phyloP scores from a whole-genome alignment of 768 basidiomycete species.

The Candolleomyces eurysporus region DNA sequence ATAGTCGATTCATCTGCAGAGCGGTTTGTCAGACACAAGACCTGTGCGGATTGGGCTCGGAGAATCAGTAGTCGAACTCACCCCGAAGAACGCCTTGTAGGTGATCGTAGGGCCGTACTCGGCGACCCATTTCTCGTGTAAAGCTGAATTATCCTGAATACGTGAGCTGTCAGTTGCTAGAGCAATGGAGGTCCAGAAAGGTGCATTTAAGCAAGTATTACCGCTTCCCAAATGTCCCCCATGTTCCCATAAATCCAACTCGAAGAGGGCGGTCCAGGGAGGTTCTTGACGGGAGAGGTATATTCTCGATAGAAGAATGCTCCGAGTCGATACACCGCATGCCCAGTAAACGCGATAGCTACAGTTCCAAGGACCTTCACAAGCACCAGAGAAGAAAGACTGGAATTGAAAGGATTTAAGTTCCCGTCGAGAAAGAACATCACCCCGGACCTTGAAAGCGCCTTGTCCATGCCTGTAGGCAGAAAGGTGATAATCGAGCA shows the following conservation, averaged over 20 bases:
- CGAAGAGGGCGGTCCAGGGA: background rate
- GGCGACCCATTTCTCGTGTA: conserved; percentile 46
- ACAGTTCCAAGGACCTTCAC: background rate
- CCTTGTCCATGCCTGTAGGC: too few species aligned
- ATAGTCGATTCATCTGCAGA: conserved; percentile 37
- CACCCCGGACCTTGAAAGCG: background rate
- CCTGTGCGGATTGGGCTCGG: background rate
- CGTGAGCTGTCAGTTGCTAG: background rate
- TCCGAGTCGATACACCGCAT: background rate
- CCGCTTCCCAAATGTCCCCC: conserved; percentile 31
- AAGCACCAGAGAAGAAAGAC: background rate
- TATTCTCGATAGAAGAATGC: background rate
- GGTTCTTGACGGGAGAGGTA: background rate
- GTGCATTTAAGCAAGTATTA: background rate
- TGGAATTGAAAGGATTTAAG: background rate
- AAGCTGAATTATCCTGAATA: conserved; percentile 32
- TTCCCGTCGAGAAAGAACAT: background rate
- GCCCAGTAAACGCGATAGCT: background rate
- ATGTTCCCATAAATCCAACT: conserved; percentile 51
- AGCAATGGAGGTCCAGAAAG: too few species aligned
- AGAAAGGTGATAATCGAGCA: too few species aligned
- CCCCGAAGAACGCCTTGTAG: conserved; percentile 26
- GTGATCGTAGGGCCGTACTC: conserved; percentile 43
- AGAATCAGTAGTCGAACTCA: background rate
- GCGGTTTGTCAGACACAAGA: too few species aligned